A percentile compares a stretch with the other conserved stretches of the same genome.
phyloP scores from a whole-genome alignment of 2,329 filamentous ascomycete species.

The Ciborinia camelliae region DNA sequence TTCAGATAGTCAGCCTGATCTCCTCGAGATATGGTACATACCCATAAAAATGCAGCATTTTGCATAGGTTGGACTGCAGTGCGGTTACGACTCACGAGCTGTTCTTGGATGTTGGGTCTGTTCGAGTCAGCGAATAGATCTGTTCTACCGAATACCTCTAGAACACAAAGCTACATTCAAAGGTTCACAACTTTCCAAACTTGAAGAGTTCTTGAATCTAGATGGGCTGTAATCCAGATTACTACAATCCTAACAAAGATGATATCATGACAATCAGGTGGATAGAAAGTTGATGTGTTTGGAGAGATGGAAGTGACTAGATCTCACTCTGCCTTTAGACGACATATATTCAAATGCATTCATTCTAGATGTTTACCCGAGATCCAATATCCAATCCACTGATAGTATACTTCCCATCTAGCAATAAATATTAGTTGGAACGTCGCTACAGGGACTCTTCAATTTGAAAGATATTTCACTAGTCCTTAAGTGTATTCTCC shows the following conservation, averaged over 20 bases:
- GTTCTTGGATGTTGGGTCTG: not conserved
- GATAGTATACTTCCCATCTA: not conserved
- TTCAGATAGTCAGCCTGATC: not conserved
- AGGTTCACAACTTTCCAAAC: too few species aligned
- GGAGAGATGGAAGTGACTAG: not conserved
- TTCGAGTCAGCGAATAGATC: not conserved
- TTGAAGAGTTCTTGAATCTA: too few species aligned
- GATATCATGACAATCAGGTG: rapidly evolving
- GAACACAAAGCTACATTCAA: not conserved
- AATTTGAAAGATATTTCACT: not conserved
- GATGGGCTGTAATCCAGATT: too few species aligned
- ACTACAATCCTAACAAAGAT: not conserved
- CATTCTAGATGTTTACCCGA: not conserved
- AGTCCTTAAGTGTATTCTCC: not conserved
- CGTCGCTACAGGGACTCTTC: not conserved
- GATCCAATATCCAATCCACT: not conserved
- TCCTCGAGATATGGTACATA: not conserved
- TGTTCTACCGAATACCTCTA: not conserved
- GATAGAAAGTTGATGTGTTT: too few species aligned
- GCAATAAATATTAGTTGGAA: not conserved
- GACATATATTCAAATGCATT: not conserved
- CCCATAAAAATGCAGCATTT: not conserved
- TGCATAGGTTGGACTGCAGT: not conserved
- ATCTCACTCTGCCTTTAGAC: too few species aligned
- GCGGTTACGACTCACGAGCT: rapidly evolving